These are phyloP conservation scores for Colletotrichum melonis DNA, from an alignment of 2,329 filamentous ascomycete genomes.

Conservation along the genomic window DNA sequence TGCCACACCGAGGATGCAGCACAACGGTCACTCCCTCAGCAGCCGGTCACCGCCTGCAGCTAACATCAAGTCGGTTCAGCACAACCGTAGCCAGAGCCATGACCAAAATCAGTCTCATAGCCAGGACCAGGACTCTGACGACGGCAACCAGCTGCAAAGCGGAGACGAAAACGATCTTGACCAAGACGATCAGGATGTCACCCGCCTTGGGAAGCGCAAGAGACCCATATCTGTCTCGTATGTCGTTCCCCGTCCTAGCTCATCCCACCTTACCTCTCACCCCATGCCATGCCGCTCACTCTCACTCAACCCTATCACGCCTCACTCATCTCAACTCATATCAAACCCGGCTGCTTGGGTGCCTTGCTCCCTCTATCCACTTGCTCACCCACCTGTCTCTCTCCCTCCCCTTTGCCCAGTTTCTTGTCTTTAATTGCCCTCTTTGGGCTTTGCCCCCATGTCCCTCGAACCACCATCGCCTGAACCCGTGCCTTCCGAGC, in stretches of 20 bases:
- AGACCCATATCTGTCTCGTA: conserved; percentile 72
- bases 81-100: not conserved
- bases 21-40: conserved; percentile 36
- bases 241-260: conserved; percentile 41
- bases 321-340: conserved; percentile 27
- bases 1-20: conserved; percentile 35
- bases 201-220: conserved; percentile 66
- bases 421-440: conserved; percentile 7
- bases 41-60: conserved; percentile 34
- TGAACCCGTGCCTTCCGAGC: conserved; percentile 33
- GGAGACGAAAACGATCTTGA: conserved; percentile 56
- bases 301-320: conserved; percentile 21
- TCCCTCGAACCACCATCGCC: conserved; percentile 36
- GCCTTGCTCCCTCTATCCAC: conserved; percentile 6
- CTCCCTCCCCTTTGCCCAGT: conserved; percentile 18
- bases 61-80: conserved; percentile 26
- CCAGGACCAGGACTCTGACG: conserved; percentile 59
- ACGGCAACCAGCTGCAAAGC: conserved; percentile 54
- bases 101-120: conserved; percentile 13
- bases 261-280: not conserved
- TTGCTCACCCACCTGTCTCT: not conserved
- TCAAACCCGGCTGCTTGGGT: not conserved
- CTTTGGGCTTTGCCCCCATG: conserved; percentile 7
- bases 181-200: conserved; percentile 55
- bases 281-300: conserved; percentile 9